Percentiles rank a stretch among this genome's conserved stretches.
Evolutionary conservation across 2,329 filamentous ascomycete species (phyloP).

Genomic region (Magnaporthiopsis rhizophila): DNA sequence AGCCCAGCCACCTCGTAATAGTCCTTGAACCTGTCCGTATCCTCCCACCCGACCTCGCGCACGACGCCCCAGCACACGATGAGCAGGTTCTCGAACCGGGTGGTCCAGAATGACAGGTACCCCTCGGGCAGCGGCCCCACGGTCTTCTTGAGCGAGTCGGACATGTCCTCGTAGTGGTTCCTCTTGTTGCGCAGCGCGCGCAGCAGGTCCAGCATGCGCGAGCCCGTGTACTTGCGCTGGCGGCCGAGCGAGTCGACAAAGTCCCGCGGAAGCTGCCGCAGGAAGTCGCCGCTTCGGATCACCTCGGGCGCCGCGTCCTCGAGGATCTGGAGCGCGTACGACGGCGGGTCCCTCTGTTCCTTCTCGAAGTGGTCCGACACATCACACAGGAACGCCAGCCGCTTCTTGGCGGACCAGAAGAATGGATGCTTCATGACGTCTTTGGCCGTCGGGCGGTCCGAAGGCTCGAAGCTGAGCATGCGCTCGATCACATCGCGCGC

Average conservation of each 20-base stretch:
- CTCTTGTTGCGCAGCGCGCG: slow-evolving; percentile 90
- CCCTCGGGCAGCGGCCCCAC: slow-evolving; percentile 72
- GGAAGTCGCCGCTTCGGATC: slow-evolving; percentile 62
- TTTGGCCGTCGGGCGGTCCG: slow-evolving; percentile 58
- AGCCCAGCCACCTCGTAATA: slow-evolving; percentile 53
- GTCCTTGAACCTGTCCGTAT: slow-evolving; percentile 58
- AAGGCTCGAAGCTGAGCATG: slow-evolving; percentile 59
- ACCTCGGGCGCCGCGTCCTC: slow-evolving; percentile 45
- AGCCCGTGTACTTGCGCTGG: slow-evolving; percentile 89
- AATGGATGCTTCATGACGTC: slow-evolving; percentile 90
- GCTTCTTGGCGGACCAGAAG: slow-evolving; percentile 89
- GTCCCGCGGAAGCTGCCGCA: slow-evolving; percentile 64
- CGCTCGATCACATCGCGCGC: slow-evolving; percentile 77
- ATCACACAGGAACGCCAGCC: slow-evolving; percentile 87
- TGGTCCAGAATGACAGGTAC: slow-evolving; percentile 78
- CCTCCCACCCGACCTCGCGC: slow-evolving; percentile 55
- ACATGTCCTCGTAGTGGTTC: slow-evolving; percentile 97
- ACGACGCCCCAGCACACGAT: slow-evolving; percentile 73
- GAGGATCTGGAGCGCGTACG: slow-evolving; percentile 52
- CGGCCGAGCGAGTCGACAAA: slow-evolving; percentile 89
- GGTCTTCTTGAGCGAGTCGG: slow-evolving; percentile 59
- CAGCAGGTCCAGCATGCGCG: slow-evolving; percentile 74
- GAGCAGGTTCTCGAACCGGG: slow-evolving; percentile 68
- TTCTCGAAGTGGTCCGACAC: slow-evolving; percentile 96
- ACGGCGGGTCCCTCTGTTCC: slow-evolving; percentile 77